Conservation (phyloP, 2,329 filamentous ascomycete genomes). For the Colletotrichum liriopes region DNA sequence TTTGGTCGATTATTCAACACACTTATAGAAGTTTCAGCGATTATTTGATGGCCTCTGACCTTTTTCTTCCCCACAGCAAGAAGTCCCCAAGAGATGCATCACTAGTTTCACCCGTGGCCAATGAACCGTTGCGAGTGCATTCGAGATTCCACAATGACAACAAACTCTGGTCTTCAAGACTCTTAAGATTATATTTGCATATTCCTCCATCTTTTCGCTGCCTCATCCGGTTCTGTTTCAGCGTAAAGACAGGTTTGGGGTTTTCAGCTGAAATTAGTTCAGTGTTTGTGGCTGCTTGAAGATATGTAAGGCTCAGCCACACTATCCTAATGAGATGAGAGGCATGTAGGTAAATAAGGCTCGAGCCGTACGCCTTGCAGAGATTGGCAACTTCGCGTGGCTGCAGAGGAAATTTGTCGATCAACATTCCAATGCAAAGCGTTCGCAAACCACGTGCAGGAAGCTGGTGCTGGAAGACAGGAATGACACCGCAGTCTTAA, state of each 20-base stretch:
- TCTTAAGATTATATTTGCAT: neutral
- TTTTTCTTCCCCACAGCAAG: neutral
- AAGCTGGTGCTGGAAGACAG: neutral
- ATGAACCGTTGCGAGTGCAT: neutral
- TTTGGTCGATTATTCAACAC: too few relatives aligned
- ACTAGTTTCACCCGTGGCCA: neutral
- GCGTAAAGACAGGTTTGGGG: too few relatives aligned
- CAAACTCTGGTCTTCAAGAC: neutral
- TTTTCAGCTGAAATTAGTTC: neutral
- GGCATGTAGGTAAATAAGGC: neutral
- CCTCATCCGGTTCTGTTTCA: neutral
- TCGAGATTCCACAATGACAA: neutral
- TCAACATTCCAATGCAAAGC: neutral
- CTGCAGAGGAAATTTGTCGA: neutral
- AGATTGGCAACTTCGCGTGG: neutral
- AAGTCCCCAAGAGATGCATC: too few relatives aligned
- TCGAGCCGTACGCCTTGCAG: neutral
- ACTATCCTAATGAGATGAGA: neutral
- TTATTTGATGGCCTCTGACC: too few relatives aligned
- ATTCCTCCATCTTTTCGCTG: neutral
- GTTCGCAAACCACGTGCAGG: neutral
- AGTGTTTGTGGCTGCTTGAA: conserved; percentile 2
- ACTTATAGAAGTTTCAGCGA: too few relatives aligned
- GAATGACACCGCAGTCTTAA: neutral
- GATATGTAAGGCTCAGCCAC: conserved; percentile 5